A percentile compares a stretch with the other conserved stretches of the same genome.
Conservation (phyloP, 352 stramenopile genomes). For the Phytophthora aleatoria region DNA sequence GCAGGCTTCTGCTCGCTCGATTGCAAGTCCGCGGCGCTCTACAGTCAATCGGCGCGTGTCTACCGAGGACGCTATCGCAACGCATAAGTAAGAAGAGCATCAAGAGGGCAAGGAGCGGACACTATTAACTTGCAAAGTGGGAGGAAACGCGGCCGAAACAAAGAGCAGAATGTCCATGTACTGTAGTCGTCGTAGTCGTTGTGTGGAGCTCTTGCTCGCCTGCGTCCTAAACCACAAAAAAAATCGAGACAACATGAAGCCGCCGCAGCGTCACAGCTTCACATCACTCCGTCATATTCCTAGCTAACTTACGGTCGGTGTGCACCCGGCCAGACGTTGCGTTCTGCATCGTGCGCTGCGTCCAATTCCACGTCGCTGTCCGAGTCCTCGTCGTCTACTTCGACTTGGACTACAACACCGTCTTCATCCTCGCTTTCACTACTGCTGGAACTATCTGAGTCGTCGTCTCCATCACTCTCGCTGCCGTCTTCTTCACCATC, state of each 20-base stretch:
- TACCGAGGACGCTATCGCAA: constrained; percentile 43
- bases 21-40: constrained; percentile 76
- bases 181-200: constrained; percentile 24
- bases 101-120: constrained; percentile 7
- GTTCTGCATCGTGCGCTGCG: constrained; percentile 28
- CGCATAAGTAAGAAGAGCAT: constrained; percentile 6
- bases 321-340: constrained; percentile 28
- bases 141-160: constrained; percentile 3
- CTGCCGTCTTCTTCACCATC: constrained; percentile 22
- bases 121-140: constrained; percentile 27
- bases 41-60: constrained; percentile 39
- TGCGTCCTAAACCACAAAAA: constrained; percentile 19
- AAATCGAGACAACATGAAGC: constrained; percentile 25
- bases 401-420: constrained; percentile 13
- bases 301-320: constrained; percentile 19
- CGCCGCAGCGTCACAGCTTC: background rate
- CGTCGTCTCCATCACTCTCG: constrained; percentile 21
- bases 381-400: constrained; percentile 23
- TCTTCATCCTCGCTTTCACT: constrained; percentile 31
- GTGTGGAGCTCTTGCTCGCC: constrained; percentile 5
- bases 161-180: constrained; percentile 19
- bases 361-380: constrained; percentile 26
- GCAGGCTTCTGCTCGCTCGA: constrained; percentile 72
- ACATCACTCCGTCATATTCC: constrained; percentile 1
- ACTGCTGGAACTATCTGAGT: constrained; percentile 25